Evolutionary conservation across 306 rosid genomes (phyloP).

Genomic region (Castanea mollissima): DNA sequence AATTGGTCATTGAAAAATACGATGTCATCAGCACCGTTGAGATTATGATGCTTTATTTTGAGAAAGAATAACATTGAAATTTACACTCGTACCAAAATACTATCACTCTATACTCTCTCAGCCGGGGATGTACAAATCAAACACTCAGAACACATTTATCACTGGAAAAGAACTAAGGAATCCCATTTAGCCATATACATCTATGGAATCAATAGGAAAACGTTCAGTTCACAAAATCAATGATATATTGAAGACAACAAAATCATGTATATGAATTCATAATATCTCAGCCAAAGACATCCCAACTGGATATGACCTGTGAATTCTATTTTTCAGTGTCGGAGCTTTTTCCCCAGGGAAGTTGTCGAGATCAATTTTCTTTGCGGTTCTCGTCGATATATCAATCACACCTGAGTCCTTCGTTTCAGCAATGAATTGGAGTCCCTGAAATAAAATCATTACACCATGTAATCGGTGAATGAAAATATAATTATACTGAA

Average conservation of each 20-base stretch:
- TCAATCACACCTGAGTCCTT: conserved; percentile 13
- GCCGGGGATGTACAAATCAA: neutral
- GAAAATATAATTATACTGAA: neutral
- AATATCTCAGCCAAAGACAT: conserved; percentile 30
- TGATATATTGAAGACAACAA: neutral
- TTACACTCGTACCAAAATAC: neutral
- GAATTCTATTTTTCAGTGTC: conserved; percentile 34
- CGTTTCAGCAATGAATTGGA: conserved; percentile 44
- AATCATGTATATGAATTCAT: conserved; percentile 18
- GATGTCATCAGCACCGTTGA: neutral
- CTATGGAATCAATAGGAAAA: conserved; percentile 4
- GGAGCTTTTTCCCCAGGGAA: conserved; percentile 19
- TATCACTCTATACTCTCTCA: neutral
- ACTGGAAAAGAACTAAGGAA: neutral
- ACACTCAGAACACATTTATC: neutral
- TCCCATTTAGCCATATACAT: neutral
- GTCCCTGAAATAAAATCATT: conserved; percentile 37
- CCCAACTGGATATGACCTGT: conserved; percentile 46
- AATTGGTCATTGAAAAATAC: neutral
- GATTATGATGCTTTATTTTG: neutral
- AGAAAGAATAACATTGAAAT: conserved; percentile 3
- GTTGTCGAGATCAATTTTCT: conserved; percentile 10
- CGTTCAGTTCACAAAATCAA: neutral
- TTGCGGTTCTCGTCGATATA: conserved; percentile 3
- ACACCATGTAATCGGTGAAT: neutral